Evolutionary conservation across 352 stramenopile genomes (phyloP), one percentile per base, ranked within the genome.

Genomic region (Phytophthora kernoviae): DNA sequence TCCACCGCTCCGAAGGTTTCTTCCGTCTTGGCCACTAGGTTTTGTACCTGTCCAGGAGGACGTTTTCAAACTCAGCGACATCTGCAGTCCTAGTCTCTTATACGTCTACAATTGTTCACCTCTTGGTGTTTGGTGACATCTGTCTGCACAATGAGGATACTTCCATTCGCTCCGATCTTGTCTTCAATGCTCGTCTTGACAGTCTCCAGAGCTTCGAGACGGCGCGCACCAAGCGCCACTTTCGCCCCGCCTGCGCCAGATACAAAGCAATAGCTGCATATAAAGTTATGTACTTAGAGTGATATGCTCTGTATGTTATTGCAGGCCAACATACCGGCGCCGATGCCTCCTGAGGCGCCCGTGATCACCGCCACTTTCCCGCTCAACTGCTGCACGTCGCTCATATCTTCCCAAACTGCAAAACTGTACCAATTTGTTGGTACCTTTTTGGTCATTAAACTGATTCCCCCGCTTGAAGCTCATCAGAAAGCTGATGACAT

Each of bases 291-390:
- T 15, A 18, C 18, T 37, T 8, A 52, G 4, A 18, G 57, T 20
- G 8, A 33, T 2, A 30, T 24, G 14, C 5, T 6, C 4, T 14
- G 30, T 17, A n/a, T 30, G 21, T 30, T 7, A 17, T 3, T 11
- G 20, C 0, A 17, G 36, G 5, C 12, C 12, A 30, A 33, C 52
- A 14, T 30, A 83, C 74, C 77, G 44, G 79, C 79, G 30, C 93
- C 91, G 52, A 98, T 97, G 34, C 92, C 92, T 9, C 77, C 90
- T 0, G 90, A 96, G 6, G 90, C 92, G 43, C 91, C 91, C 17
- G 90, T 95, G 42, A 98, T 84, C 39, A 97, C 68, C 5, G 79
- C 90, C 46, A 97, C 83, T 65, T 97, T 96, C 34, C 71, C 70
- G 11, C 57, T 62, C 52, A 98, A 70, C 24, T 70, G 59, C 64